These are phyloP conservation scores for Trichoderma asperelloides DNA, from an alignment of 495 filamentous ascomycete genomes.

Conservation along the genomic window DNA sequence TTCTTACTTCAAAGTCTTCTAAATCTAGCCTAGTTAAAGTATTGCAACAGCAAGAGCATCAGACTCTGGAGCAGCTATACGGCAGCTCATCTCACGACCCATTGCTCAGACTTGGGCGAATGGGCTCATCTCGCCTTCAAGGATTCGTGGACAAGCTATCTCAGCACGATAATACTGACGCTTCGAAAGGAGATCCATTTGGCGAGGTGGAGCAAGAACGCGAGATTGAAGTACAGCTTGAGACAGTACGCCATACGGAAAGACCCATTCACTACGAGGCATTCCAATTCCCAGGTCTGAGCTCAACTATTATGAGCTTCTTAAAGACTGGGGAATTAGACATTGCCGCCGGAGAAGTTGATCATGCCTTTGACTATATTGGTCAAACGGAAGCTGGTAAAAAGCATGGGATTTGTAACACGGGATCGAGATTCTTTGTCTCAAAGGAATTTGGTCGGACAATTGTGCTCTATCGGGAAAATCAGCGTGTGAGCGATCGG, in stretches of 20 bases:
- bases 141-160: slow-evolving; percentile 19
- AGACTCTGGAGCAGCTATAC: slow-evolving; percentile 28
- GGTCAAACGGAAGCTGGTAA: slow-evolving; percentile 19
- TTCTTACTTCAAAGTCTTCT: slow-evolving; percentile 3
- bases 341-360: slow-evolving; percentile 14
- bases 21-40: slow-evolving; percentile 17
- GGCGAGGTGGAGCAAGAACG: slow-evolving; percentile 48
- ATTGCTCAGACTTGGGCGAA: slow-evolving; percentile 16
- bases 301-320: slow-evolving; percentile 19
- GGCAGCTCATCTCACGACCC: slow-evolving; percentile 17
- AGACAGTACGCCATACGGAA: slow-evolving; percentile 40
- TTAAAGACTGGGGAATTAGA: slow-evolving; percentile 20
- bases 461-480: not conserved
- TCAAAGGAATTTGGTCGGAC: slow-evolving; percentile 27
- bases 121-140: slow-evolving; percentile 25
- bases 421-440: slow-evolving; percentile 23
- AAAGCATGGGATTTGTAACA: slow-evolving; percentile 16
- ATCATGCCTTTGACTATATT: slow-evolving; percentile 22
- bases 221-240: slow-evolving; percentile 39
- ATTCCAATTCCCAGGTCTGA: slow-evolving; percentile 25
- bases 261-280: slow-evolving; percentile 22
- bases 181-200: slow-evolving; percentile 32
- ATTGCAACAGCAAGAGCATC: slow-evolving; percentile 27
- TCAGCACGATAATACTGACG: slow-evolving; percentile 22
- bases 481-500: slow-evolving; percentile 9